Base-by-base conservation (phyloP, 2,329 filamentous ascomycete species). In the Talaromyces amestolkiae region DNA sequence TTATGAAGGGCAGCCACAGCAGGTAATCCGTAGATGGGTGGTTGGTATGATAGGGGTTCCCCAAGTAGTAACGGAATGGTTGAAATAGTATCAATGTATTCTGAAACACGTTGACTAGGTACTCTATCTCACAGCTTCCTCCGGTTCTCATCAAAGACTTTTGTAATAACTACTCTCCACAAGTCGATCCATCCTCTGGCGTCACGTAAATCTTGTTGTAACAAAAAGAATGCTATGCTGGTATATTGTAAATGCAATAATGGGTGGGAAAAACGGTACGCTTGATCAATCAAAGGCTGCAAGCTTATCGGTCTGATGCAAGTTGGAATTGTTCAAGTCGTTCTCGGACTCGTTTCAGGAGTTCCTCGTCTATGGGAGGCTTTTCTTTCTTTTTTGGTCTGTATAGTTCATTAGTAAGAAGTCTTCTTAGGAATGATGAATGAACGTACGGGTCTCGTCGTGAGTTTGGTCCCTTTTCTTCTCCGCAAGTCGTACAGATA, bases 381-480 rank as follows among this genome's bases (percentile, higher is more conserved):
- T 77, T 79, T 51, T 74, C 66, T 65, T 76, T 79, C 67, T 79
- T 79, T 66, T 79, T 79, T 1, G 79, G 78, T 53, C 79, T 81
- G 66, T 19, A 43, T 59, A 19, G 9, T 4, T 22, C 15, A n/a
- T 58, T 3, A 59, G 27, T 45, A 17, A 39, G 15, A 17, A n/a
- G 41, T 58, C 11, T 49, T 17, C 31, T 2, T 45, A 65, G 3
- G 33, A 31, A 6, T 5, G 24, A 35, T 22, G 9, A 9, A 22
- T 53, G 35, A 58, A 78, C 76, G 58, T 76, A 80, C 79, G 80
- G 76, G 61, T 79, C 76, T 65, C 79, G 73, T 70, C 75, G 76
- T 63, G 79, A 80, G 39, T 77, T 72, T 27, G 74, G 69, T 64
- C 80, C 78, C 63, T 78, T 79, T 39, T 73, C 75, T 64, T 82